Base-by-base conservation (phyloP, 768 basidiomycete genomes). In the Pilatotrama ljubarskyi region DNA sequence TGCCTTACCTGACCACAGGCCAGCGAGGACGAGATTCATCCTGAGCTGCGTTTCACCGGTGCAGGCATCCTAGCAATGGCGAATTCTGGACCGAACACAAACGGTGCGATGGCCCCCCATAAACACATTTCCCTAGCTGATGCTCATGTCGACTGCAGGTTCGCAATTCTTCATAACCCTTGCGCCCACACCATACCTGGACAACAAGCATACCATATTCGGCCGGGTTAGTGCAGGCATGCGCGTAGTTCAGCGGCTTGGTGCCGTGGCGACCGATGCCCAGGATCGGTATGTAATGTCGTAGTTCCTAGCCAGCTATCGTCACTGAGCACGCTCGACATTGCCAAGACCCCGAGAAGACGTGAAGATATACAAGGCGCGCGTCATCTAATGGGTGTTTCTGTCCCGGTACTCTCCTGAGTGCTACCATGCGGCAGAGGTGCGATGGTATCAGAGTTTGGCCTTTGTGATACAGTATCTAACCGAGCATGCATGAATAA, bases 61-160 rank as follows among this genome's bases (percentile, higher is more conserved):
- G 95, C 95, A 42, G 96, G 96, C 20, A 95, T 98, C 58, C 84
- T 98, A 24, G 94, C 93, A 9, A 93, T 94, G 92, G 97, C 97
- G 36, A 99, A 99, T 75, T 93, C 95, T 44, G 95, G 95, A 11
- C 91, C 91, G n/a, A 92, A 93, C 71, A 90, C 89, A 24, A 94
- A 93, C 68, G 89, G 92, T 84, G 54, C 54, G 76, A 60, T 29
- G n/a, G n/a, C n/a, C n/a, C n/a, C n/a, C 20, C 5, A 38, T 17
- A 38, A 14, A 14, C 32, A 15, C 7, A n/a, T n/a, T 2, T 2
- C 36, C 38, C 10, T 26, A 18, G 5, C 46, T 22, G 32, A 20
- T 49, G 35, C 44, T 36, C 24, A 46, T 49, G n/a, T 22, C 50
- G 11, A 4, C n/a, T 17, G 8, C 66, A 92, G 95, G 95, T 20